Evolutionary conservation across 2,329 filamentous ascomycete species (phyloP), one percentile per base, ranked within the genome.

Genomic region (Alternaria infectoria): DNA sequence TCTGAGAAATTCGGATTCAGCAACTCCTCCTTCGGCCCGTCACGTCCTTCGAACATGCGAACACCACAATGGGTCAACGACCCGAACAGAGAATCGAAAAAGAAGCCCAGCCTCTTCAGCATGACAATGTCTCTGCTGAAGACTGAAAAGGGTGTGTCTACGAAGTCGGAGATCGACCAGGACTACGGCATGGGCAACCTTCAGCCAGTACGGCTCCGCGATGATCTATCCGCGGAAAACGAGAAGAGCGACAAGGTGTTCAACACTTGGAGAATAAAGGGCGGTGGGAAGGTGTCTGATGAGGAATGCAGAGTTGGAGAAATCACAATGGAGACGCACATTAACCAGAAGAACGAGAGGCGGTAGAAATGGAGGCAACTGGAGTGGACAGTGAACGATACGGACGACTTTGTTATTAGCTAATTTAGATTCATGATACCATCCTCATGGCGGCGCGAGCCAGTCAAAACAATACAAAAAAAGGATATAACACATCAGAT

Each of bases 221-320:
- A 77, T 46, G 74, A 76, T 36, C 52, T 75, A 21, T 64, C 71
- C 3, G 65, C 43, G 13, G 52, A 65, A 28, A 57, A 67, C 10
- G 70, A 71, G 32, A 73, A 67, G 54, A 68, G 49, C 43, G 73
- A 74, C 4, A 69, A 72, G 55, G 69, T 69, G 2, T 78, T 74
- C 59, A 71, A 50, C 11, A 67, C 67, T 3, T 79, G 76, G 76
- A 68, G 61, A 26, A 73, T 79, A 11, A 73, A 77, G 32, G 70
- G 67, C 8, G 68, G 67, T 7, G 69, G 76, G 6, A 69, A 67
- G 56, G 62, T 65, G n/a, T 76, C 72, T 19, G 71, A 77, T 12
- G 76, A 79, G 45, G 67, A 73, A 19, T 56, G 19, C 46, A 62
- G 32, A 25, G 30, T 60, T 10, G 72, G 70, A 7, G 69, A 70